Percentiles rank a stretch among this genome's conserved stretches.
Evolutionary conservation across 148 eudicot species (phyloP).

Genomic region (Rhododendron griersonianum): DNA sequence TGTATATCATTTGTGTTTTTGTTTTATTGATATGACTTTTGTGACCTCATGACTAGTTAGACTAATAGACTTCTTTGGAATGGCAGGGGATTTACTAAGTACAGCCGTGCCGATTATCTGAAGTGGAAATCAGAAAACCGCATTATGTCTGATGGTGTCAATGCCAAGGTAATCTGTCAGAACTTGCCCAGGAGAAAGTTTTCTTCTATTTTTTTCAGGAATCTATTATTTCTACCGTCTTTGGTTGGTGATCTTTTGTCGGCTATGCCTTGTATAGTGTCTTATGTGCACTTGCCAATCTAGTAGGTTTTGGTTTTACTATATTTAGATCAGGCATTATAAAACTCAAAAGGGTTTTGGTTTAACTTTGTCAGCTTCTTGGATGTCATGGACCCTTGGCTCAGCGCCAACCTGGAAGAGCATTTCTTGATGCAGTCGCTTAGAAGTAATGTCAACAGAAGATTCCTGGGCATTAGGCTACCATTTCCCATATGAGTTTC

Average conservation of each 20-base stretch:
- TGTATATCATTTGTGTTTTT: not conserved
- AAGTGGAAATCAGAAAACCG: conserved; percentile 30
- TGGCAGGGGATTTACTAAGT: conserved; percentile 42
- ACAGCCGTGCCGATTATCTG: conserved; percentile 38
- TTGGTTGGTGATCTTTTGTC: not conserved
- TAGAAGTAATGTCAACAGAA: not conserved
- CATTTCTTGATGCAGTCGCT: conserved; percentile 23
- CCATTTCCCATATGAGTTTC: not conserved
- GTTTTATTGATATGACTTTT: not conserved
- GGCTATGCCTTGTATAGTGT: not conserved
- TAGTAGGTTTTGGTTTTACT: not conserved
- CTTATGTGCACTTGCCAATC: not conserved
- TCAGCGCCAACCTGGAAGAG: conserved; percentile 40
- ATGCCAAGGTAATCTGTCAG: conserved; percentile 30
- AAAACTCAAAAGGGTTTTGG: not conserved
- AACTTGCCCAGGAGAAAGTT: not conserved
- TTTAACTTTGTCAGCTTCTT: conserved; percentile 33
- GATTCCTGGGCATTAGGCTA: not conserved
- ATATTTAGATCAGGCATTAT: not conserved
- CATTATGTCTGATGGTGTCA: conserved; percentile 38
- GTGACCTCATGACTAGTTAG: not conserved
- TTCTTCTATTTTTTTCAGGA: not conserved
- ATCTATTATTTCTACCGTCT: not conserved
- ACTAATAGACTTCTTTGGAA: not conserved
- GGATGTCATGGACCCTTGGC: conserved; percentile 51